Base-by-base conservation (phyloP, 2,329 filamentous ascomycete genomes). In the Alternaria atra region DNA sequence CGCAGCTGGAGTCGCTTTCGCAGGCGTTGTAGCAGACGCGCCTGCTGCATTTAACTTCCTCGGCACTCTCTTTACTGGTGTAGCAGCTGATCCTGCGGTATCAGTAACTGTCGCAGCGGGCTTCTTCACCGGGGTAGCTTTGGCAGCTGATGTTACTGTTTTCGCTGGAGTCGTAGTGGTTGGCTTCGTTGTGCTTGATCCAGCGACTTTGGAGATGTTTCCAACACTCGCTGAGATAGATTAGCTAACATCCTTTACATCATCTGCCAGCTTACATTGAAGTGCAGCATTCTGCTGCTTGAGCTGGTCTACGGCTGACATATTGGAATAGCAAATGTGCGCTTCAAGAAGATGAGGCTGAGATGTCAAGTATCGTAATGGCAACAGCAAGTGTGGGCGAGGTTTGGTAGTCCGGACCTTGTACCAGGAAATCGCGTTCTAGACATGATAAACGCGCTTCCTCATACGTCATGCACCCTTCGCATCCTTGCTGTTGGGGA, bases 241-340 rank as follows among this genome's bases (percentile, higher is more conserved):
- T 68, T 35, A 67, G 60, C 43, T 29, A 6, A 7, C 17, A 8
- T 37, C n/a, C n/a, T 27, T 27, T 51, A 27, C 5, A 6, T 12
- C 6, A 39, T n/a, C 25, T n/a, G 23, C 13, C 4, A 39, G 20
- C 77, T 58, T 69, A 81, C 80, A 73, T 72, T 81, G 75, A 35
- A 81, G 73, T 20, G 75, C 76, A 60, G 73, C 75, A 57, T 79
- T 80, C 65, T 81, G 80, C 67, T 80, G 73, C 71, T 81, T 81
- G 48, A 81, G 66, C 10, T 80, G 71, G 32, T 79, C 74, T 25
- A 80, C 58, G n/a, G 70, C 68, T 17, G 73, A 72, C 75, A 77
- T 77, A 8, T 52, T 72, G 58, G n/a, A 1, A 20, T 29, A 10
- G n/a, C 12, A 50, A 50, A n/a, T 44, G 27, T 25, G 32, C n/a